Conservation (phyloP, 2,329 filamentous ascomycete genomes). For the Ceratocystis destructans region DNA sequence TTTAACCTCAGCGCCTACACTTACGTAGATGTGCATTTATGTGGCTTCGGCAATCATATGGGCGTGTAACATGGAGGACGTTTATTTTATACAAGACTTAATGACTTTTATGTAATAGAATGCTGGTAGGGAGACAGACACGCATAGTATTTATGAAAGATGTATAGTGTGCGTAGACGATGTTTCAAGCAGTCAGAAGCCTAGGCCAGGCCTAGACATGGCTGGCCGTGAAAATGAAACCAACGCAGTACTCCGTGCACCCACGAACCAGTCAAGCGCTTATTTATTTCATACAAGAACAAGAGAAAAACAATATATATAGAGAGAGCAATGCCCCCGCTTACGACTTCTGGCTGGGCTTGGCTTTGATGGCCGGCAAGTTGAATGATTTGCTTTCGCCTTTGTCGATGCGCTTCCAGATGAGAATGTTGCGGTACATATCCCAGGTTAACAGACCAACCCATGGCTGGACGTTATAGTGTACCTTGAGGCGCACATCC, state of each 20-base stretch:
- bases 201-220: not conserved
- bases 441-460: conserved; percentile 82
- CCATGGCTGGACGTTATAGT: conserved; percentile 98
- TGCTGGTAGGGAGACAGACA: no score
- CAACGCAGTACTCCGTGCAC: not conserved
- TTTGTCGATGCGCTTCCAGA: conserved; percentile 52
- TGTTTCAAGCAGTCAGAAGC: not conserved
- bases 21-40: not conserved
- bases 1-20: not conserved
- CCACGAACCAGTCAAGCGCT: not conserved
- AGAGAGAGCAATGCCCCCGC: not conserved
- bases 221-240: not conserved
- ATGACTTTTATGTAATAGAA: not conserved
- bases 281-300: not conserved
- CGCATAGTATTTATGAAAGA: not conserved
- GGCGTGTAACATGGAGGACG: not conserved
- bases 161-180: not conserved
- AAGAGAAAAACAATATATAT: not conserved
- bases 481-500: conserved; percentile 64
- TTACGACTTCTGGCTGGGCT: conserved; percentile 24
- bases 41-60: not conserved
- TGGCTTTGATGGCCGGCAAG: conserved; percentile 53
- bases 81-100: not conserved
- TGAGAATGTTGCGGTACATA: conserved; percentile 38
- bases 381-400: conserved; percentile 51